Conservation (phyloP, 139 green algal genomes). For the Chlorella sp. region DNA sequence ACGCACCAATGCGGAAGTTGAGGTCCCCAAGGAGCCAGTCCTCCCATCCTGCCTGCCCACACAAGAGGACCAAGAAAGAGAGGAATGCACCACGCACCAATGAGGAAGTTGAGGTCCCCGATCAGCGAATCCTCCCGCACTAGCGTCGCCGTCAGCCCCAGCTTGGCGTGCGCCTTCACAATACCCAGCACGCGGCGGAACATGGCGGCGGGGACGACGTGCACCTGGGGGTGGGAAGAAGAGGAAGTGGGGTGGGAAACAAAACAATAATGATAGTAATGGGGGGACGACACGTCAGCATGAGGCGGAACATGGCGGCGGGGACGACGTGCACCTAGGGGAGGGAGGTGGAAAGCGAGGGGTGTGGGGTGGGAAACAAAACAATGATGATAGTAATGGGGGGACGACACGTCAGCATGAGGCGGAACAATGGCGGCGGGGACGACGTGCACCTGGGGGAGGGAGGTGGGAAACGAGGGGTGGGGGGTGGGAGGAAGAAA, state of each 20-base stretch:
- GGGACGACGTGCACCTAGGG: constrained; percentile 95
- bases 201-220: constrained; percentile 97
- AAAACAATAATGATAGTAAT: too few species aligned
- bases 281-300: too few species aligned
- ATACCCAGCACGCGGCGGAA: constrained; percentile 95
- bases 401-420: too few species aligned
- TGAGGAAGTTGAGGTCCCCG: constrained; percentile 98
- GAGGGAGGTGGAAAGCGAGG: too few species aligned
- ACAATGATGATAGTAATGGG: too few species aligned
- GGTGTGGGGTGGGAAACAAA: not conserved
- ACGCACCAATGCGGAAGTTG: constrained; percentile 99
- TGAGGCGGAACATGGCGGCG: constrained; percentile 50
- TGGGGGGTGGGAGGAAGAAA: not conserved
- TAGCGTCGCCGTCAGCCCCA: constrained; percentile 97
- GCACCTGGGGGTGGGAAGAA: constrained; percentile 63
- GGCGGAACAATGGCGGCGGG: constrained; percentile 68
- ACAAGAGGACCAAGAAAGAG: too few species aligned
- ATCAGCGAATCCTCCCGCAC: constrained; percentile 97
- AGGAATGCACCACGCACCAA: constrained; percentile 68
- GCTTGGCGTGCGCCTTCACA: constrained; percentile 96
- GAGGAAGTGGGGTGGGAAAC: not conserved
- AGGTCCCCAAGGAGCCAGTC: too few species aligned
- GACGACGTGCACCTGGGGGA: constrained; percentile 92
- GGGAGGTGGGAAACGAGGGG: too few species aligned
- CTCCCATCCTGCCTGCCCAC: too few species aligned